phyloP scores from a whole-genome alignment of 768 basidiomycete species.

The Leucocoprinus birnbaumii region DNA sequence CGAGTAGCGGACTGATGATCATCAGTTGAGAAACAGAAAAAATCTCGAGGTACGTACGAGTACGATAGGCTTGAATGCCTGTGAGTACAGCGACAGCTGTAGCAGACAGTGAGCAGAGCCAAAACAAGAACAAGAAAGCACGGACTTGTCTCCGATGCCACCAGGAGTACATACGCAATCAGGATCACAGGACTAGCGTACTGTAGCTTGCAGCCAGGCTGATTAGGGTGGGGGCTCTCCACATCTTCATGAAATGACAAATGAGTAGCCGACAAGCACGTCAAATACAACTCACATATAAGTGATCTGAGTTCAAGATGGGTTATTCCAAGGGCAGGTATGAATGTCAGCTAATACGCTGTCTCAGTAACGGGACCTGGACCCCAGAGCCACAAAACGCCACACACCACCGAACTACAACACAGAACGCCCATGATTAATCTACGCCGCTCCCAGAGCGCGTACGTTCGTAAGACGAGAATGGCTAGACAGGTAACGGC shows the following conservation, averaged over 20 bases:
- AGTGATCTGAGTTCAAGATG: conserved; percentile 31
- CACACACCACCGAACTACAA: conserved; percentile 19
- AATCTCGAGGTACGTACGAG: conserved; percentile 25
- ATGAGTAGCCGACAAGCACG: not conserved
- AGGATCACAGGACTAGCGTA: conserved; percentile 34
- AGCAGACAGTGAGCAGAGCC: not conserved
- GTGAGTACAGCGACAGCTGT: conserved; percentile 38
- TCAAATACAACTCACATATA: conserved; percentile 22
- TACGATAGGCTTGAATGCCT: conserved; percentile 31
- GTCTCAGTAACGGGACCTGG: not conserved
- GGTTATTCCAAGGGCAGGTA: conserved; percentile 28
- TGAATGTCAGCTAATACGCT: conserved; percentile 24
- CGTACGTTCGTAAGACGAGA: conserved; percentile 41
- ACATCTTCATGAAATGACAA: conserved; percentile 11
- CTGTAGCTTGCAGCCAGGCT: conserved; percentile 28
- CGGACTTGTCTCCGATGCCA: conserved; percentile 38
- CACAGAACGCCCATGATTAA: conserved; percentile 28
- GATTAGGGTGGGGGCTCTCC: conserved; percentile 11
- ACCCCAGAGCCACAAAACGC: not conserved
- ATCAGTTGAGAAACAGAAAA: not conserved
- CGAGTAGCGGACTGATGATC: conserved; percentile 29
- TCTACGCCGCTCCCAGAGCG: conserved; percentile 39
- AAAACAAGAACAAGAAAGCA: not conserved
- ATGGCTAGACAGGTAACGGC: conserved; percentile 23
- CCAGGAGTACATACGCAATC: conserved; percentile 33